These are phyloP conservation scores for Maudiozyma barnettii DNA, from an alignment of 805 yeast genomes.

Conservation along the genomic window DNA sequence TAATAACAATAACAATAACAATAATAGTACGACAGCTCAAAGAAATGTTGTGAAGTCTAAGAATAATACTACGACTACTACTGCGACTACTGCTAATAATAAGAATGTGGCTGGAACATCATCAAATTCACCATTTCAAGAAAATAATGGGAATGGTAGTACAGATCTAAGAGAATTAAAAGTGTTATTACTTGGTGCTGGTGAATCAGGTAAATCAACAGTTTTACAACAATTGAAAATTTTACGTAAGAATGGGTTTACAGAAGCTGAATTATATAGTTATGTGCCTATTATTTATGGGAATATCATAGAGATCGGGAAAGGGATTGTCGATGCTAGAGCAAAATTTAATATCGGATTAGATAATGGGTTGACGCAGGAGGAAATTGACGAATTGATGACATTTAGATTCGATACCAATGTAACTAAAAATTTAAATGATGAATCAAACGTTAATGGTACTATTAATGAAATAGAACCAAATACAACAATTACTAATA, in stretches of 20 bases:
- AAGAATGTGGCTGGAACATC: neutral
- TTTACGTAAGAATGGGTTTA: constrained; percentile 29
- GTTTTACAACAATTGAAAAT: constrained; percentile 34
- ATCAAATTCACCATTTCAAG: neutral
- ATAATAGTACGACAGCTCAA: neutral
- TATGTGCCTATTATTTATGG: constrained; percentile 72
- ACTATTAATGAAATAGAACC: neutral
- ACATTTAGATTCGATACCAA: neutral
- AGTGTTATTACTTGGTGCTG: constrained; percentile 75
- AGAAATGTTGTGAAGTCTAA: neutral
- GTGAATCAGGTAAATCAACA: constrained; percentile 36
- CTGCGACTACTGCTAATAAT: too few species aligned
- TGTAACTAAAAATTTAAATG: neutral
- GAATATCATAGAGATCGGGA: constrained; percentile 69
- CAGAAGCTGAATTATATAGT: constrained; percentile 52
- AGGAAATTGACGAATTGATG: constrained; percentile 10
- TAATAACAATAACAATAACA: neutral
- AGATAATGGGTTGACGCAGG: constrained; percentile 6
- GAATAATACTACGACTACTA: neutral
- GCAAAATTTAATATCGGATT: constrained; percentile 35
- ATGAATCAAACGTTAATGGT: neutral
- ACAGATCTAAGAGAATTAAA: constrained; percentile 30
- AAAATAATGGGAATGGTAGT: neutral
- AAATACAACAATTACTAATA: neutral
- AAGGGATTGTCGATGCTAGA: constrained; percentile 59